Percentiles rank a stretch among this genome's conserved stretches.
These are phyloP conservation scores for Emericellopsis atlantica DNA, from an alignment of 2,329 filamentous ascomycete species.

Conservation along the genomic window DNA sequence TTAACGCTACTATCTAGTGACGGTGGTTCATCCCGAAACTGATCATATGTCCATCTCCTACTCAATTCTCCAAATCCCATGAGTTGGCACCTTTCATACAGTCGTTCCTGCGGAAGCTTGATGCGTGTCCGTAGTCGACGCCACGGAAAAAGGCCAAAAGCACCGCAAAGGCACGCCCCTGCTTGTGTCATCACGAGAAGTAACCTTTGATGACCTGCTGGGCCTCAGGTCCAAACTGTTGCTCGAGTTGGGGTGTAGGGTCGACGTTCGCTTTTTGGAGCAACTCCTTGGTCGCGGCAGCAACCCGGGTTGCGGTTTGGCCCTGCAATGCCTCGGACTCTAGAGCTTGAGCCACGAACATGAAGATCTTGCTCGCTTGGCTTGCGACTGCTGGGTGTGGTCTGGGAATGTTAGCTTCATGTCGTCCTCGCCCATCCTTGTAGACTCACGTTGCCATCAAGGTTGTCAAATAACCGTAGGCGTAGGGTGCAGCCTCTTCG, in stretches of 20 bases:
- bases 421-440: neutral
- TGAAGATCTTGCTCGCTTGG: conserved; percentile 72
- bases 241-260: conserved; percentile 55
- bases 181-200: conserved; percentile 32
- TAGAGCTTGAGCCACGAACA: conserved; percentile 74
- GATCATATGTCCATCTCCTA: too few relatives aligned
- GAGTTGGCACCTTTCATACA: too few relatives aligned
- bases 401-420: conserved; percentile 30
- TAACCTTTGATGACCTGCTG: conserved; percentile 69
- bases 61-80: too few relatives aligned
- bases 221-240: conserved; percentile 64
- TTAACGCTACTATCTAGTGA: too few relatives aligned
- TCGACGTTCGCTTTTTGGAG: conserved; percentile 64
- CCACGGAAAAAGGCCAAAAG: too few relatives aligned
- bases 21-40: too few relatives aligned
- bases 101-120: too few relatives aligned
- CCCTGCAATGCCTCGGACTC: conserved; percentile 85
- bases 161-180: too few relatives aligned
- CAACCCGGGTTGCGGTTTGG: conserved; percentile 65
- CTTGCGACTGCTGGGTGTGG: conserved; percentile 71
- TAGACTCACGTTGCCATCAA: conserved; percentile 82
- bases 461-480: conserved; percentile 83
- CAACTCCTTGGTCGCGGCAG: conserved; percentile 64
- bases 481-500: conserved; percentile 93
- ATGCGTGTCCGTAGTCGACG: too few relatives aligned